phyloP scores from a whole-genome alignment of 1,139 yeast genomes.

The Maudiozyma humilis region DNA sequence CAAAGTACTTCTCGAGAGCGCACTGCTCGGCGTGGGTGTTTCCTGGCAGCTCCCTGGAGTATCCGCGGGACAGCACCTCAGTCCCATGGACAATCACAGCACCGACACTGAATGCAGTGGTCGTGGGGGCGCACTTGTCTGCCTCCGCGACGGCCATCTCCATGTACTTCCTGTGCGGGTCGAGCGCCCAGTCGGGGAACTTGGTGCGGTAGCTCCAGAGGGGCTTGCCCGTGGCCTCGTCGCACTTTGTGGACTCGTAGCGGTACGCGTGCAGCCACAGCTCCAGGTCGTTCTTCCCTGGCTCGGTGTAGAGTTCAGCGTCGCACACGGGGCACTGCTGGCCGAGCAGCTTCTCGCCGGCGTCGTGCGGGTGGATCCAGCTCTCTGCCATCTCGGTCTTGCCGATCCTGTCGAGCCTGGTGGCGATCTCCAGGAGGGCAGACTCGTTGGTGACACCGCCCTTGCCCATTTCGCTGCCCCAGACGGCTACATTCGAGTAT shows the following conservation, averaged over 20 bases:
- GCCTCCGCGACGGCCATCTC: conserved; percentile 65
- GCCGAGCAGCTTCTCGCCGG: conserved; percentile 56
- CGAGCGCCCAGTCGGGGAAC: conserved; percentile 76
- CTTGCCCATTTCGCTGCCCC: conserved; percentile 71
- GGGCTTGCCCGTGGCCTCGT: conserved; percentile 25
- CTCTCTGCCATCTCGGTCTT: conserved; percentile 59
- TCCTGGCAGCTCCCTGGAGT: conserved; percentile 84
- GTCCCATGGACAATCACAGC: conserved; percentile 71
- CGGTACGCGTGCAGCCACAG: conserved; percentile 86
- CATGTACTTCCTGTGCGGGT: conserved; percentile 13
- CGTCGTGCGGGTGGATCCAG: conserved; percentile 48
- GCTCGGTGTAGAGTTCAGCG: conserved; percentile 74
- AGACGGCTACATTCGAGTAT: conserved; percentile 61
- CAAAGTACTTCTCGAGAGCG: conserved; percentile 70
- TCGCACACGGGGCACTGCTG: conserved; percentile 59
- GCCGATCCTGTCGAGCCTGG: conserved; percentile 54
- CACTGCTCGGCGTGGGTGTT: conserved; percentile 98
- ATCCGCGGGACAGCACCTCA: conserved; percentile 65
- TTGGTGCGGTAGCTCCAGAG: conserved; percentile 72
- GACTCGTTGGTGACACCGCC: conserved; percentile 40
- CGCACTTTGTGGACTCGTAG: conserved; percentile 47
- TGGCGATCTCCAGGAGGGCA: conserved; percentile 36
- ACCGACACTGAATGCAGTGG: conserved; percentile 89
- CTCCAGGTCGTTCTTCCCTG: conserved; percentile 77
- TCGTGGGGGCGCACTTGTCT: conserved; percentile 69